Base-by-base conservation (phyloP, 805 yeast species). In the Metschnikowia noctiluminum region DNA sequence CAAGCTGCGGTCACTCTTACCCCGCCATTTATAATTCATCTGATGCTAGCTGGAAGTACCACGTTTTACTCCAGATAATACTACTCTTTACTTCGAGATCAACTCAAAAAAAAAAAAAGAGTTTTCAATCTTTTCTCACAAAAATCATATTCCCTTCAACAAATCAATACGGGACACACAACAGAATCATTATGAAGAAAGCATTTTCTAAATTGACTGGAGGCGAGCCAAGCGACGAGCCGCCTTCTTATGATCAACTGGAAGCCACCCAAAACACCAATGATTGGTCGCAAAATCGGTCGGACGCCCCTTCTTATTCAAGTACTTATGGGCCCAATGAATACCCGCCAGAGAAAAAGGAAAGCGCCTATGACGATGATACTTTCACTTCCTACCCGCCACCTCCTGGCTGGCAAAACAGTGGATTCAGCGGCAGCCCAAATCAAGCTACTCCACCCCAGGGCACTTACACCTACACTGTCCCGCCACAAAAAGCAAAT, bases 401-500 rank as follows among this genome's bases (percentile, higher is more conserved):
- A 13, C 36, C 36, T 34, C 36, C 21, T 7, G 41, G 41, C 11
- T 21, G 27, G n/a, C n/a, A 31, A 10, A 35, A 42, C 26, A 28
- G 9, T n/a, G 28, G 7, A 11, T 31, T n/a, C n/a, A 10, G 16
- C 27, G 16, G 10, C 32, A 14, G n/a, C n/a, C 21, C 16, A 34
- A 31, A 27, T 6, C 35, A 26, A 1, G 14, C 32, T 38, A 12
- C 37, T 28, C 50, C 50, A 32, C 40, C 46, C n/a, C 38, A 28
- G 9, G 41, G 37, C 13, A 43, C 35, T 9, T 40, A 38, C 26
- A 31, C 42, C 14, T 62, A 62, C 41, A 58, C 58, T 32, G 65
- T 70, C 6, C 53, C 66, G 6, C 72, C 74, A 9, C 65, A 56
- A 28, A 49, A 56, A 47, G 71, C 69, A n/a, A 67, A 72, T 53